Evolutionary conservation across 2,329 filamentous ascomycete genomes (phyloP), one percentile per base, ranked within the genome.

Genomic region (Exophiala phaeomuriformis): DNA sequence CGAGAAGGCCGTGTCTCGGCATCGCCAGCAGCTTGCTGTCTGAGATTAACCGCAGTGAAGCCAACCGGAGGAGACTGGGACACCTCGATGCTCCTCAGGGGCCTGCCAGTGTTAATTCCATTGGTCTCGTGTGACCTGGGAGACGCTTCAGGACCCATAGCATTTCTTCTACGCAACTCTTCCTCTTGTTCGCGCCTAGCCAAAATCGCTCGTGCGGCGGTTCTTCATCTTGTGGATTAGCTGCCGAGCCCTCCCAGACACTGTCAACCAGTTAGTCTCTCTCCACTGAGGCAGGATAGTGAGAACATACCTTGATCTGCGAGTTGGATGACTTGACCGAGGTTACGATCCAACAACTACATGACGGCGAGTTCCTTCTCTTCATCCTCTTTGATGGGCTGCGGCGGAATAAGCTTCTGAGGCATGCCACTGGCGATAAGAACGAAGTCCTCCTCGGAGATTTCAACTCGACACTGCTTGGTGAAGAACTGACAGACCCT

Each of bases 401-500:
- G 83, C 9, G 85, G 84, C 1, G 88, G 85, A 12, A 90, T 88
- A 69, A 90, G 80, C 65, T 88, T 84, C 68, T 94, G 87, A 7
- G 90, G 81, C 60, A 88, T 86, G 30, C 89, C 88, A 37, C 86
- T 90, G 51, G 83, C 82, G 61, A 95, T 90, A 60, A 95, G 74
- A 40, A 90, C 79, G 76, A 85, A 95, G 66, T 95, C 89, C 67
- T 94, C 88, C 68, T 94, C 88, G 12, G 82, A 83, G 57, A 95
- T 91, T 71, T 95, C 88, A 5, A 94, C 85, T 45, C 86, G 81
- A 60, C 84, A 79, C 56, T 90, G 86, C 65, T 90, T 90, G 59
- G 88, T 83, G 65, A 84, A 82, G 68, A 95, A 93, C 58, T 88
- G 86, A 66, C 89, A 94, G 49, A 85, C 82, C 44, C 85, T 80